phyloP scores from a whole-genome alignment of 2,329 filamentous ascomycete genomes.

The Cadophora malorum region DNA sequence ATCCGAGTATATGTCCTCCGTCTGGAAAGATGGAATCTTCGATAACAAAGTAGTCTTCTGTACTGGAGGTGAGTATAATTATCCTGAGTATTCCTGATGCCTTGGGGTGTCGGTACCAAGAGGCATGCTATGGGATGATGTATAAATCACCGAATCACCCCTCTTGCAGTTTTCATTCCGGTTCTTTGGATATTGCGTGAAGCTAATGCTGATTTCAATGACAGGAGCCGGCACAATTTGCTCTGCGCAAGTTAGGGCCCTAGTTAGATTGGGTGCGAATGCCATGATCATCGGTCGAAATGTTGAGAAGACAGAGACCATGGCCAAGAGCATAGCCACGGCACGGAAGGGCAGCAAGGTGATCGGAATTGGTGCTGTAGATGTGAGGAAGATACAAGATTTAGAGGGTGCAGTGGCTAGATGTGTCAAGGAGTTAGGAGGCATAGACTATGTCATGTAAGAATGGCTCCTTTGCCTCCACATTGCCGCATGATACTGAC shows the following conservation, averaged over 20 bases:
- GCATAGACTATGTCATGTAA: constrained; percentile 92
- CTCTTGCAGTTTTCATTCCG: not conserved
- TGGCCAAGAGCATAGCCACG: constrained; percentile 82
- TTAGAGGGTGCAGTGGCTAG: constrained; percentile 77
- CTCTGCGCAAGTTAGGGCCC: constrained; percentile 88
- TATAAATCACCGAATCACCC: not conserved
- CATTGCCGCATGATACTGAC: not conserved
- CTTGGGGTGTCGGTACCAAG: not conserved
- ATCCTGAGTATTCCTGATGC: not conserved
- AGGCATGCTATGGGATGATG: not conserved
- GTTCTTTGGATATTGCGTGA: too few species aligned
- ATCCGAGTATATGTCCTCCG: constrained; percentile 78
- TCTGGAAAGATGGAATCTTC: constrained; percentile 90
- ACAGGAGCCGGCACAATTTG: constrained; percentile 84
- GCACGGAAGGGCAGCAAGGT: constrained; percentile 82
- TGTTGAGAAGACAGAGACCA: constrained; percentile 82
- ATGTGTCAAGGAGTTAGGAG: constrained; percentile 82
- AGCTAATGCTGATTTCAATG: not conserved
- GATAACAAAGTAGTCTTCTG: constrained; percentile 91
- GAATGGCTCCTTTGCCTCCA: constrained; percentile 38
- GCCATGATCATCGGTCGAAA: constrained; percentile 94
- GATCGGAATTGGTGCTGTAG: constrained; percentile 80
- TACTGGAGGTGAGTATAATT: constrained; percentile 66
- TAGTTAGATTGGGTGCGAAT: constrained; percentile 90
- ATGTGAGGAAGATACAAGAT: constrained; percentile 76